Percentiles rank a stretch among this genome's conserved stretches.
phyloP scores from a whole-genome alignment of 108 stramenopile genomes.

The Aurantiochytrium sp. region DNA sequence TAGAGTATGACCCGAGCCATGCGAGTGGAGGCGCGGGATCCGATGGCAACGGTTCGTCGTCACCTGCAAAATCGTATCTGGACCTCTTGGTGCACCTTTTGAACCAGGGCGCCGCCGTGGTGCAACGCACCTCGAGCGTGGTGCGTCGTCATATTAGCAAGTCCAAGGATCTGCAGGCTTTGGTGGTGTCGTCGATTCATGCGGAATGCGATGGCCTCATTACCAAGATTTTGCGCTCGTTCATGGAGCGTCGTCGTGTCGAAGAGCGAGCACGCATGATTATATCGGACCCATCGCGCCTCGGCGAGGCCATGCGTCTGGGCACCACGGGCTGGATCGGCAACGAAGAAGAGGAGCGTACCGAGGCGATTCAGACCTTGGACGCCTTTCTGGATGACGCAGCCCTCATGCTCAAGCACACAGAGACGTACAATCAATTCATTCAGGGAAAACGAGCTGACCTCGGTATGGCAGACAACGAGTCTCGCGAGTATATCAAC shows the following conservation, averaged over 20 bases:
- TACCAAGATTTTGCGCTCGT: background rate
- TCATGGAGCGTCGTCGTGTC: background rate
- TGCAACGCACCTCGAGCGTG: background rate
- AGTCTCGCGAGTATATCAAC: background rate
- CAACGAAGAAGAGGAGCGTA: background rate
- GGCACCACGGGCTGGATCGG: background rate
- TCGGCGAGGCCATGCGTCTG: conserved; percentile 1
- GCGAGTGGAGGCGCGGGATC: too few species aligned
- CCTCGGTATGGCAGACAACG: background rate
- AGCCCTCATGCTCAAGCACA: background rate
- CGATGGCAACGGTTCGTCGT: too few species aligned
- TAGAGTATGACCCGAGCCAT: background rate
- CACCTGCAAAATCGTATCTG: background rate
- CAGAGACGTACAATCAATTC: background rate
- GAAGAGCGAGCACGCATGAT: background rate
- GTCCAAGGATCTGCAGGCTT: background rate
- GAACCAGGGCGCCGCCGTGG: background rate
- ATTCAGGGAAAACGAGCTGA: background rate
- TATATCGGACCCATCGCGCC: background rate
- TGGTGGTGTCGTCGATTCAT: background rate
- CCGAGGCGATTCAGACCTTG: background rate
- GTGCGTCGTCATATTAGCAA: background rate
- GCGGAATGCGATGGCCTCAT: background rate
- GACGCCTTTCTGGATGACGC: background rate
- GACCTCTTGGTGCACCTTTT: background rate